phyloP scores from a whole-genome alignment of 306 rosid species.

The Gastrolobium bilobum region DNA sequence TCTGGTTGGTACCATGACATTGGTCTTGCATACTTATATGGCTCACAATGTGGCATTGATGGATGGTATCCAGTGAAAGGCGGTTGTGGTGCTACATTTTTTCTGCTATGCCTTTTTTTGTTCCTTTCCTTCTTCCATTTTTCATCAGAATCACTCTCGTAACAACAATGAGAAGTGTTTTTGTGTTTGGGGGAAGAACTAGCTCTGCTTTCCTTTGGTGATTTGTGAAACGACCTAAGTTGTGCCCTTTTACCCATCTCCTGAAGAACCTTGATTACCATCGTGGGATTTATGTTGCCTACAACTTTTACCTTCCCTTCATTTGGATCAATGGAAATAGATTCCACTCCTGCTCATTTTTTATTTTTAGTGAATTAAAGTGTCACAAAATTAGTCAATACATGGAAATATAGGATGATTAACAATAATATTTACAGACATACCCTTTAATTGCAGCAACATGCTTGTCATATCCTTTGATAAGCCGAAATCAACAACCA shows the following conservation, averaged over 20 bases:
- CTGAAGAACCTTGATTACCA: background rate
- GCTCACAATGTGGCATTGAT: background rate
- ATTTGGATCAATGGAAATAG: conserved; percentile 13
- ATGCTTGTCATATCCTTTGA: background rate
- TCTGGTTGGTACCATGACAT: background rate
- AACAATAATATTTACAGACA: background rate
- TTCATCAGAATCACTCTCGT: background rate
- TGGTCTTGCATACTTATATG: too few relatives aligned
- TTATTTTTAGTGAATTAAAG: background rate
- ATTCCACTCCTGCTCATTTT: conserved; percentile 19
- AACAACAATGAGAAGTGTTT: background rate
- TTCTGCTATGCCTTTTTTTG: background rate
- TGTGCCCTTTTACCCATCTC: conserved; percentile 21
- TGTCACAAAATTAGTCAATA: background rate
- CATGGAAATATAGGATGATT: background rate
- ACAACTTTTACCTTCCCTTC: background rate
- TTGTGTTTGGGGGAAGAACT: background rate
- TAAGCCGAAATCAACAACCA: background rate
- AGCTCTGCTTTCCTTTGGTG: background rate
- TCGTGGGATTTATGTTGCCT: conserved; percentile 4
- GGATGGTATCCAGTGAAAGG: background rate
- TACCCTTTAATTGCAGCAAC: background rate
- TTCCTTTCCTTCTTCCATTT: background rate
- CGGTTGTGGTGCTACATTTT: background rate
- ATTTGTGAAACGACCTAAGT: background rate